Evolutionary conservation across 2,329 filamentous ascomycete genomes (phyloP).

Genomic region (Mollisia scopiformis): DNA sequence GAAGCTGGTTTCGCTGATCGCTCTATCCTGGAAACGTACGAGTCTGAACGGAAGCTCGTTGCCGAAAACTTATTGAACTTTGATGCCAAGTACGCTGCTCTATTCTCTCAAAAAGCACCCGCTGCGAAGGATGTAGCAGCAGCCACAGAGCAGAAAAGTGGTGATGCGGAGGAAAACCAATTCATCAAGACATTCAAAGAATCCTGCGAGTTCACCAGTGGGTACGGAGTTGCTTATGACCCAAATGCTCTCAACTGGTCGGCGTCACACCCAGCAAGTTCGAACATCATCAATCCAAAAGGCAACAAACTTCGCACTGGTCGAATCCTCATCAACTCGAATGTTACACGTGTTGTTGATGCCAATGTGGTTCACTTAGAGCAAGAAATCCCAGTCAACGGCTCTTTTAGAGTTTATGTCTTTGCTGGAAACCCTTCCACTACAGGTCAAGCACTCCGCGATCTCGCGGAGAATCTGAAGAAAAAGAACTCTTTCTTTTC

Average conservation of each 20-base stretch:
- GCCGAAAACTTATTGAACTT: conserved; percentile 85
- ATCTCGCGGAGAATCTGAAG: conserved; percentile 68
- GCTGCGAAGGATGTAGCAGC: conserved; percentile 73
- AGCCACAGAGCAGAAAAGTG: conserved; percentile 51
- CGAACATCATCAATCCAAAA: conserved; percentile 67
- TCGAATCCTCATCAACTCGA: conserved; percentile 74
- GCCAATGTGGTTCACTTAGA: conserved; percentile 90
- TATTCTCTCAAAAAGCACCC: conserved; percentile 81
- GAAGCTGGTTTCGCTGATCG: conserved; percentile 80
- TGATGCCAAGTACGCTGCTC: conserved; percentile 85
- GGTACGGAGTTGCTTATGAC: conserved; percentile 86
- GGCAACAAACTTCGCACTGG: conserved; percentile 72
- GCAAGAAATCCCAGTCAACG: conserved; percentile 87
- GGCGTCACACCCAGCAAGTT: conserved; percentile 69
- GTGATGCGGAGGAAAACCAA: conserved; percentile 60
- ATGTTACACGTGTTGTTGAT: conserved; percentile 85
- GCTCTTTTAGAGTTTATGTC: conserved; percentile 83
- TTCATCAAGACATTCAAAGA: conserved; percentile 92
- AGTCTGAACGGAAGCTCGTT: conserved; percentile 81
- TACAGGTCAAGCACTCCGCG: conserved; percentile 65
- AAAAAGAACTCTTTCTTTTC: conserved; percentile 74
- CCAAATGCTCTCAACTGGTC: conserved; percentile 87
- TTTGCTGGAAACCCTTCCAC: conserved; percentile 73
- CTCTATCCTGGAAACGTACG: conserved; percentile 80
- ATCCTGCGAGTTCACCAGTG: conserved; percentile 88